Conservation (phyloP, 1,284 basidiomycete genomes). For the Moniliophthora roreri region DNA sequence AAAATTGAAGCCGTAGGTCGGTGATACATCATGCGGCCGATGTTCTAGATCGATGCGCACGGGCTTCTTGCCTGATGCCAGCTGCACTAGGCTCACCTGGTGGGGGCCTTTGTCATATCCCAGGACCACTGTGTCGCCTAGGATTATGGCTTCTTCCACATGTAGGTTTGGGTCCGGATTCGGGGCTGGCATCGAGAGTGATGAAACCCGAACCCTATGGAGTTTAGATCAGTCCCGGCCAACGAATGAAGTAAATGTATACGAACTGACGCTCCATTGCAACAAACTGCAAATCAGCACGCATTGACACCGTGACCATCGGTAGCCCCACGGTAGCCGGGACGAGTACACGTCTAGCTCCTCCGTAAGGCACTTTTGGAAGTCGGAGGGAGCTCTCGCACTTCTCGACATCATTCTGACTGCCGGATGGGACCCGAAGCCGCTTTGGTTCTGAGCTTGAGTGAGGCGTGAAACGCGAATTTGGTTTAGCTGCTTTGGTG, state of each 20-base stretch:
- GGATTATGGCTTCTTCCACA: slow-evolving; percentile 42
- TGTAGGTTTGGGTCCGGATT: slow-evolving; percentile 18
- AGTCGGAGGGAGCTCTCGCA: background rate
- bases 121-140: slow-evolving; percentile 41
- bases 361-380: background rate
- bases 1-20: background rate
- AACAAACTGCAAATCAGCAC: background rate
- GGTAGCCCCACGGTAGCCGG: background rate
- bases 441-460: background rate
- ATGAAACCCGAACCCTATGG: slow-evolving; percentile 31
- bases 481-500: too few relatives aligned
- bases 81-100: slow-evolving; percentile 41
- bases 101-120: slow-evolving; percentile 38
- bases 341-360: background rate
- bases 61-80: slow-evolving; percentile 2
- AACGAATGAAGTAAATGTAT: background rate
- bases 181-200: slow-evolving; percentile 39
- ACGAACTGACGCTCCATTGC: slow-evolving; percentile 1
- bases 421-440: background rate
- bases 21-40: background rate
- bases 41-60: background rate
- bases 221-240: background rate
- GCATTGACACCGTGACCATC: slow-evolving; percentile 3
- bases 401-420: too few relatives aligned
- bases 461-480: too few relatives aligned